Percentiles rank a stretch among this genome's conserved stretches.
Evolutionary conservation across 1,284 basidiomycete species (phyloP).

Genomic region (Xerocomus alliaceus): DNA sequence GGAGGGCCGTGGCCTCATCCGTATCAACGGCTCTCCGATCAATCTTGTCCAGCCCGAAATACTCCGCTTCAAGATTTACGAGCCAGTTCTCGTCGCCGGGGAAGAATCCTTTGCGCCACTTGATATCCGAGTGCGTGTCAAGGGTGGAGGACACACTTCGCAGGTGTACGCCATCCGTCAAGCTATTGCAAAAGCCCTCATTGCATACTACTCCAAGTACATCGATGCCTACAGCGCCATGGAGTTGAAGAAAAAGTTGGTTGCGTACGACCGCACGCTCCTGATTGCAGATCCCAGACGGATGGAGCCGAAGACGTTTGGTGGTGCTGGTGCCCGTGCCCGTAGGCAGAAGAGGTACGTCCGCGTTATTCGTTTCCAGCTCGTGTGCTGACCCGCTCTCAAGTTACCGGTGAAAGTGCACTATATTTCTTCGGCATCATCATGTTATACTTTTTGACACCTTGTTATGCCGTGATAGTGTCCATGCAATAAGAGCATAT

Average conservation of each 20-base stretch:
- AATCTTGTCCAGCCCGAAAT: constrained; percentile 93
- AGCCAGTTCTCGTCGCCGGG: constrained; percentile 89
- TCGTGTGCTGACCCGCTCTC: constrained; percentile 27
- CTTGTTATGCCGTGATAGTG: constrained; percentile 56
- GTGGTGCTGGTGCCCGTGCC: constrained; percentile 94
- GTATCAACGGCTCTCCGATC: constrained; percentile 97
- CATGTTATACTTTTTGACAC: constrained; percentile 51
- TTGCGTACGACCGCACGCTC: constrained; percentile 93
- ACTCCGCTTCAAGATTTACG: constrained; percentile 98
- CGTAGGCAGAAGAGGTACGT: constrained; percentile 92
- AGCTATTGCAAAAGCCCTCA: constrained; percentile 97
- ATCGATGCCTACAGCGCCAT: constrained; percentile 96
- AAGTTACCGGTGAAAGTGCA: constrained; percentile 84
- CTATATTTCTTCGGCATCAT: constrained; percentile 41
- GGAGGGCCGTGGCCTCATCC: constrained; percentile 97
- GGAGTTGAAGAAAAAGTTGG: constrained; percentile 95
- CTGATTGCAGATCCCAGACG: constrained; percentile 98
- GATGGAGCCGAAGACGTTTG: constrained; percentile 99
- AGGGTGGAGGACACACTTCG: constrained; percentile 99
- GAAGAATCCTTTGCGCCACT: constrained; percentile 85
- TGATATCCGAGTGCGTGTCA: constrained; percentile 98
- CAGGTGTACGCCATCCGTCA: constrained; percentile 99
- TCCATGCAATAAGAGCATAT: constrained; percentile 44
- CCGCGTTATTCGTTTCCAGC: background rate
- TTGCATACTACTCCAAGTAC: constrained; percentile 99